Base-by-base conservation (phyloP, 345 rosid genomes). In the Lepidium sativum region DNA sequence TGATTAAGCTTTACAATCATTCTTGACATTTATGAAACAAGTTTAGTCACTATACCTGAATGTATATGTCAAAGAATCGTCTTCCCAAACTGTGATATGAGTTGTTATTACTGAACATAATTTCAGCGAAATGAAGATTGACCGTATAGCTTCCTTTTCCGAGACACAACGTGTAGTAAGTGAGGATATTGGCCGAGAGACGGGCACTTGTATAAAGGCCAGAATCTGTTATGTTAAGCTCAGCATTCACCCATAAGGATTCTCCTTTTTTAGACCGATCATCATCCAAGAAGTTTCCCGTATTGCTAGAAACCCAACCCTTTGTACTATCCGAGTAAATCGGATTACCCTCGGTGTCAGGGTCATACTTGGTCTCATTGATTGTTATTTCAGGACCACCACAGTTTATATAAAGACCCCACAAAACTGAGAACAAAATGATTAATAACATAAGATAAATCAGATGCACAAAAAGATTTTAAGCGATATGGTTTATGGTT, bases 101-200 rank as follows among this genome's bases (percentile, higher is more conserved):
- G 33, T 65, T 61, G 49, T 78, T 73, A 38, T 67, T 54, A 2
- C 39, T 67, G 80, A 85, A 82, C 77, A 72, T 60, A 20, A 82
- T 85, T 76, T 90, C 95, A 16, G 88, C 88, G 55, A 90, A 90
- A 69, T 90, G 95, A 61, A 90, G 97, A 55, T 73, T 83, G 38
- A 90, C 86, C 0, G 72, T 78, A 67, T 87, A 87, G 33, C 60
- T 82, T 34, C 86, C 82, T 27, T 75, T 17, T 71, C 48, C 67
- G 13, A 85, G 71, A 67, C 91, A 87, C 23, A 76, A 76, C 13
- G 83, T 82, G 35, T 74, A 80, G 70, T 87, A 88, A 9, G 89
- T 85, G 58, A 84, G 88, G 39, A 88, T 80, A 54, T 80, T 63
- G 11, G 95, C 80, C 18, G 86, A 60, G 44, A 63, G 73, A 18